These are phyloP conservation scores for Exophiala dermatitidis DNA, from an alignment of 2,329 filamentous ascomycete genomes.

Conservation along the genomic window DNA sequence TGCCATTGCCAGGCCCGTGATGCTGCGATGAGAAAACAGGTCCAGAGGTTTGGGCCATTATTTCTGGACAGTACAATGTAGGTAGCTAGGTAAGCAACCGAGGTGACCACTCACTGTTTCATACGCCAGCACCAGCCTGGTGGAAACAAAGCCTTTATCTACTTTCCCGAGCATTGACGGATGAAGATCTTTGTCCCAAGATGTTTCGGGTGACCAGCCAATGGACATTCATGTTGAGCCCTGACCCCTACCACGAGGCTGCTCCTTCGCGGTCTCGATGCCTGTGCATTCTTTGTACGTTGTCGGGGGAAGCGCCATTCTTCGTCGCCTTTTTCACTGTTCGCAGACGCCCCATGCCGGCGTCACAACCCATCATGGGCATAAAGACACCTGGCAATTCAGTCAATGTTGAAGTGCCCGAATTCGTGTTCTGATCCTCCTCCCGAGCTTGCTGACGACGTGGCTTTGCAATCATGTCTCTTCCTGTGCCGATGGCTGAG, in stretches of 20 bases:
- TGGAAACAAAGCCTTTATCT: too few relatives aligned
- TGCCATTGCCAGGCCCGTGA: too few relatives aligned
- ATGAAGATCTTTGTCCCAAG: background rate
- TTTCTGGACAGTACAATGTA: too few relatives aligned
- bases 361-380: background rate
- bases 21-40: too few relatives aligned
- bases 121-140: too few relatives aligned
- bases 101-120: too few relatives aligned
- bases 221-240: background rate
- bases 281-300: conserved; percentile 17
- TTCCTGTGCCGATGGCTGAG: conserved; percentile 6
- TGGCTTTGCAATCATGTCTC: background rate
- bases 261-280: background rate
- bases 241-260: conserved; percentile 10
- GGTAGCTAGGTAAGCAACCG: too few relatives aligned
- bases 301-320: conserved; percentile 8
- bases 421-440: background rate
- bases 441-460: background rate
- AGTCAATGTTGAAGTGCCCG: background rate
- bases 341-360: background rate
- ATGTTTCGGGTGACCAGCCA: background rate
- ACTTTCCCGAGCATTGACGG: background rate
- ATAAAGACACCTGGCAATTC: background rate
- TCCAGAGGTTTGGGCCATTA: too few relatives aligned
- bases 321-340: background rate